These are phyloP conservation scores for Epicoccum nigrum DNA, from an alignment of 2,329 filamentous ascomycete genomes.

Conservation along the genomic window DNA sequence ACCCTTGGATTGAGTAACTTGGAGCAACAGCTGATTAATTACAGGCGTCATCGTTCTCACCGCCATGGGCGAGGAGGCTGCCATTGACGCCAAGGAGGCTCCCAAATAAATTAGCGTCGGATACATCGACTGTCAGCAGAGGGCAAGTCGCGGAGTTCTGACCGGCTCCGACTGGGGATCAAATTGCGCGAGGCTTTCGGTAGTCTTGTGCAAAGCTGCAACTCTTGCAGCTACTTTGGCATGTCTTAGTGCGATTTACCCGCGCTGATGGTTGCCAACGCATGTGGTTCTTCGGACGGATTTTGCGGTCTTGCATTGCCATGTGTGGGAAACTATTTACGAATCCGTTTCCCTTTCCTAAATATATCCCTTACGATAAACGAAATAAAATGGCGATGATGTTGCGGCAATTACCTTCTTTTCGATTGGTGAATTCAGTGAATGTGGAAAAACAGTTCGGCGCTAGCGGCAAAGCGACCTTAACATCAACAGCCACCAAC, in stretches of 20 bases:
- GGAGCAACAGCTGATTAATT: constrained; percentile 24
- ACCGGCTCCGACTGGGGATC: constrained; percentile 32
- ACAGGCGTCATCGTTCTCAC: constrained; percentile 89
- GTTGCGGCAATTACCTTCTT: constrained; percentile 32
- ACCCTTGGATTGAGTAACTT: background rate
- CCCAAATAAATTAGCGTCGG: constrained; percentile 55
- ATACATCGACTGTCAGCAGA: constrained; percentile 34
- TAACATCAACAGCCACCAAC: background rate
- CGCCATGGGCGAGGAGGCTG: constrained; percentile 93
- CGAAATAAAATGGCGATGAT: constrained; percentile 45
- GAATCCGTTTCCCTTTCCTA: constrained; percentile 41
- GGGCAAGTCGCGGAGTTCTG: constrained; percentile 36
- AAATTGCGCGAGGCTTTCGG: constrained; percentile 28
- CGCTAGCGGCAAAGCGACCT: constrained; percentile 29
- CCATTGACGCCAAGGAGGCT: constrained; percentile 94
- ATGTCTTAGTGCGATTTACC: constrained; percentile 39
- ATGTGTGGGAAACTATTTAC: constrained; percentile 45
- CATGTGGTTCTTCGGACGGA: constrained; percentile 46
- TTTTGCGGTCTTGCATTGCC: constrained; percentile 49
- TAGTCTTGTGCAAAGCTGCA: constrained; percentile 31
- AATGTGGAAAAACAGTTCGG: constrained; percentile 30
- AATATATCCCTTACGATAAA: constrained; percentile 47
- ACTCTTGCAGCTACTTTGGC: constrained; percentile 37
- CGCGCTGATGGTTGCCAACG: constrained; percentile 41
- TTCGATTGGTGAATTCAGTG: constrained; percentile 31